Percentiles rank a stretch among this genome's conserved stretches.
These are phyloP conservation scores for Quercus phellos DNA, from an alignment of 331 rosid genomes.

Conservation along the genomic window DNA sequence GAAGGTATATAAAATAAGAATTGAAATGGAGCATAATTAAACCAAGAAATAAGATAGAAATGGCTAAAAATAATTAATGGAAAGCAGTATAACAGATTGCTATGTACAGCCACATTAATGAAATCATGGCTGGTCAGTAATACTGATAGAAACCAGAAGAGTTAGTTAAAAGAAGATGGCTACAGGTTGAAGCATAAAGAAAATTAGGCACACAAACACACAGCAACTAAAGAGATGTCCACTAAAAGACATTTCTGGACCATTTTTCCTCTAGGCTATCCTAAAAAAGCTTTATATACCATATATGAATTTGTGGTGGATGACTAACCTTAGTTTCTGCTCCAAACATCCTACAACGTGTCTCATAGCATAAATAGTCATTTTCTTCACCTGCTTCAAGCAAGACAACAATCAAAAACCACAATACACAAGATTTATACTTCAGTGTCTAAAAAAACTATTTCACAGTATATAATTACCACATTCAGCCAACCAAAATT, in stretches of 20 bases:
- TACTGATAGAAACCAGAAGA: not conserved
- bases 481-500: too few species aligned
- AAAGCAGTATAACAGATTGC: not conserved
- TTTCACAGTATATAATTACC: not conserved
- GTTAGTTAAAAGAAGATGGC: not conserved
- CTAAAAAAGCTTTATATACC: too few species aligned
- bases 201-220: not conserved
- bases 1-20: not conserved
- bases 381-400: constrained; percentile 60
- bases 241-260: too few species aligned
- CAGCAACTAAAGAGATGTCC: too few species aligned
- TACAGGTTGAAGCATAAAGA: not conserved
- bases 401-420: not conserved
- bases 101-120: not conserved
- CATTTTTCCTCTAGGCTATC: too few species aligned
- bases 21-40: not conserved
- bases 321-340: not conserved
- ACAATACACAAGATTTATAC: not conserved
- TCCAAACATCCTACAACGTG: not conserved
- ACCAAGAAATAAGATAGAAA: not conserved
- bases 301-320: too few species aligned
- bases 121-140: not conserved
- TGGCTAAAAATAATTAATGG: not conserved
- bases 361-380: constrained; percentile 23
- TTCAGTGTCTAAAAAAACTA: not conserved